Base-by-base conservation (phyloP, 2,329 filamentous ascomycete species). In the Furcasterigmium furcatum region DNA sequence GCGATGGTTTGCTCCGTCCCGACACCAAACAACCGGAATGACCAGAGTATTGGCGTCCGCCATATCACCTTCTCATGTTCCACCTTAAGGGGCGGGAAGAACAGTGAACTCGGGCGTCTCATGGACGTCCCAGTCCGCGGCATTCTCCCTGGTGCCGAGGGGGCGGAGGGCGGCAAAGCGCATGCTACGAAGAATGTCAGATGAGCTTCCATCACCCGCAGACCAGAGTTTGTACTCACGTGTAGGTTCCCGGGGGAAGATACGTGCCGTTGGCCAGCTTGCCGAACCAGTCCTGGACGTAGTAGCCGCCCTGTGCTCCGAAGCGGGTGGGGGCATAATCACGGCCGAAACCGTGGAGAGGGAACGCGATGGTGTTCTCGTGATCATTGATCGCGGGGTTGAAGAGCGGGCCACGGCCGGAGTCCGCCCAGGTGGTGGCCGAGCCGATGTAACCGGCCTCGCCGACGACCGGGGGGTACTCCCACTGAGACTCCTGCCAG, bases 281-380 rank as follows among this genome's bases (percentile, higher is more conserved):
- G 4, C 67, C 67, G 27, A 70, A 67, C 67, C 67, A 71, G 60
- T 63, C 69, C 39, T 62, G 67, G 22, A 55, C 58, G 21, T 56
- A 58, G 5, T 52, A 49, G 10, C 27, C 41, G 13, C 10, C n/a
- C n/a, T n/a, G n/a, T n/a, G n/a, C n/a, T n/a, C n/a, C n/a, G n/a
- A n/a, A n/a, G n/a, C n/a, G n/a, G 13, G 19, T 24, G 38, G 10
- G 46, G 38, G 39, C 42, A 25, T 59, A 60, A 4, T 59, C 58
- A 5, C 68, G 60, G 2, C 61, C 55, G 9, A 65, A 54, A 5
- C 61, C 59, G 25, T 51, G 58, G 12, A 66, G 45, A 1, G 68
- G 68, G 46, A 71, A 71, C 0, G 66, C 46, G 12, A 64, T 50
- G 4, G 67, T 65, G 42, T 70, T 64, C 12, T 66, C 56, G 16